phyloP scores from a whole-genome alignment of 2,329 filamentous ascomycete species.

The Paraconiothyrium sp. region DNA sequence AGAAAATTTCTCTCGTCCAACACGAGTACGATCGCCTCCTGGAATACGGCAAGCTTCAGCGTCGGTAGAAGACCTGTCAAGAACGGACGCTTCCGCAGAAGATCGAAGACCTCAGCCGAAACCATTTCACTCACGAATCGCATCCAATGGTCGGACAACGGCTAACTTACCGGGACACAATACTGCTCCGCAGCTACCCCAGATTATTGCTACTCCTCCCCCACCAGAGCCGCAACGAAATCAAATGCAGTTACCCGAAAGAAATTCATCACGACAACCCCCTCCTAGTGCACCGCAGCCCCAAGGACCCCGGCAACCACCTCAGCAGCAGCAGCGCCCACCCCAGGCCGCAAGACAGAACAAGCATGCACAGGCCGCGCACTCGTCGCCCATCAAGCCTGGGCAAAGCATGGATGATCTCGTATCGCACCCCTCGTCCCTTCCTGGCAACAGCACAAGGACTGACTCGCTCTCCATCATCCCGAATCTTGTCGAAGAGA shows the following conservation, averaged over 20 bases:
- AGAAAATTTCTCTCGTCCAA: constrained; percentile 70
- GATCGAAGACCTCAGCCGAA: constrained; percentile 52
- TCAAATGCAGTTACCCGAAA: constrained; percentile 57
- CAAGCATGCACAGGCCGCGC: constrained; percentile 42
- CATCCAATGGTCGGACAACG: constrained; percentile 66
- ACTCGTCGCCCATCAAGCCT: constrained; percentile 50
- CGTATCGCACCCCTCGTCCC: constrained; percentile 70
- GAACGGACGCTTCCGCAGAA: constrained; percentile 32
- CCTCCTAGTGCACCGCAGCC: constrained; percentile 33
- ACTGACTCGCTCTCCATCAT: constrained; percentile 84
- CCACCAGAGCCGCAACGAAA: constrained; percentile 46
- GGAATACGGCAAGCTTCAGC: constrained; percentile 29
- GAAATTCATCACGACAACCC: constrained; percentile 59
- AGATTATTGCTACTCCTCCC: constrained; percentile 72
- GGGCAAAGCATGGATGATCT: constrained; percentile 70
- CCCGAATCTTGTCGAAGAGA: constrained; percentile 76
- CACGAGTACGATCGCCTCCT: constrained; percentile 39
- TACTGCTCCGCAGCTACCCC: constrained; percentile 57
- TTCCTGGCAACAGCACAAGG: constrained; percentile 74
- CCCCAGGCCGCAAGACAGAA: constrained; percentile 34
- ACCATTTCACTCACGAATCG: constrained; percentile 65
- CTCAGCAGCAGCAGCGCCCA: constrained; percentile 33
- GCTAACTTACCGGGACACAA: constrained; percentile 59
- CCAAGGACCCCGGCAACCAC: constrained; percentile 23
- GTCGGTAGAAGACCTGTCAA: constrained; percentile 37